A percentile compares a stretch with the other conserved stretches of the same genome.
Conservation (phyloP, 2,329 filamentous ascomycete genomes). For the Phaeosphaeria sp. region DNA sequence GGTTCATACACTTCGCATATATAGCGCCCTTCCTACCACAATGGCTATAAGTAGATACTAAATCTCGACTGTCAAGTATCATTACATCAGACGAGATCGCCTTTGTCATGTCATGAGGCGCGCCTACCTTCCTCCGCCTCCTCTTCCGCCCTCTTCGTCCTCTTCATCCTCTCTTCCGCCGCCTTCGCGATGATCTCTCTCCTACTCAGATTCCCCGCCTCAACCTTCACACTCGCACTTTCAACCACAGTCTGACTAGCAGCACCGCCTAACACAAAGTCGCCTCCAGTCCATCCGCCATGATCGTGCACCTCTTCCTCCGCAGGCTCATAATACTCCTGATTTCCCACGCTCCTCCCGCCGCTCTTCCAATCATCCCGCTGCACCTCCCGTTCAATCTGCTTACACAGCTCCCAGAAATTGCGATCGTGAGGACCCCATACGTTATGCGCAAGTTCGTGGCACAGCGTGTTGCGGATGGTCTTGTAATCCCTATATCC, state of each 20-base stretch:
- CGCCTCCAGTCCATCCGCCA: constrained; percentile 54
- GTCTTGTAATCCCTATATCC: constrained; percentile 93
- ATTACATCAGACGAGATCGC: too few relatives aligned
- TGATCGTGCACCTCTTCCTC: constrained; percentile 44
- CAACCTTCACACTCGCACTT: constrained; percentile 22
- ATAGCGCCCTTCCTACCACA: neutral
- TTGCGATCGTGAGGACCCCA: constrained; percentile 80
- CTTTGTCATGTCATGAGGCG: constrained; percentile 2
- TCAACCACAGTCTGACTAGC: constrained; percentile 49
- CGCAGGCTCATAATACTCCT: constrained; percentile 42
- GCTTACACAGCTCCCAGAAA: constrained; percentile 88
- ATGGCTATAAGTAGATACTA: neutral
- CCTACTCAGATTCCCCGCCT: constrained; percentile 63
- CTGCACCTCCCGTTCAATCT: constrained; percentile 88
- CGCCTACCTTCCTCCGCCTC: constrained; percentile 32
- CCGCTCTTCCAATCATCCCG: constrained; percentile 77
- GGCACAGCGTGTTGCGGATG: constrained; percentile 89
- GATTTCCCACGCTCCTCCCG: constrained; percentile 55
- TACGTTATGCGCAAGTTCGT: constrained; percentile 94
- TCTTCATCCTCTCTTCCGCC: constrained; percentile 70
- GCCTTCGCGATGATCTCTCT: constrained; percentile 78
- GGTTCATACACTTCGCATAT: neutral
- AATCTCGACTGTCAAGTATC: neutral
- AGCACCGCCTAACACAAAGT: constrained; percentile 43
- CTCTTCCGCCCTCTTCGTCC: constrained; percentile 52